Conservation (phyloP, 108 stramenopile species). For the Skeletonema marinoi region DNA sequence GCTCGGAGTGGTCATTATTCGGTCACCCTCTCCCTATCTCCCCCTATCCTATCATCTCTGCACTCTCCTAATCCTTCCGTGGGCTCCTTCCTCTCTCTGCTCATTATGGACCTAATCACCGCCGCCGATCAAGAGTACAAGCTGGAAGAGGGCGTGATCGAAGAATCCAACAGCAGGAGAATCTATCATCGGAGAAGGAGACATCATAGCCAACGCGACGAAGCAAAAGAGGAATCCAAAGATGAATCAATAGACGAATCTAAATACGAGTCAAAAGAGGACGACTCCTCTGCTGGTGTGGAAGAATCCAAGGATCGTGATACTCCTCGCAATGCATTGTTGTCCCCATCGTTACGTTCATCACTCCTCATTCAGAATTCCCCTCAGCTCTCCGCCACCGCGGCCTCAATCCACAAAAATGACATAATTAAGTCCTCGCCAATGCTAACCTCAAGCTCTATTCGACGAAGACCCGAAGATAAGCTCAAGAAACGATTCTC, state of each 20-base stretch:
- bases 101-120: neutral
- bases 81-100: too few relatives aligned
- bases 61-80: too few relatives aligned
- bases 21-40: too few relatives aligned
- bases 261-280: neutral
- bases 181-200: neutral
- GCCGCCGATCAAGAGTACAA: neutral
- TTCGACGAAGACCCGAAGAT: conserved; percentile 32
- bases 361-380: neutral
- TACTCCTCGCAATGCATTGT: neutral
- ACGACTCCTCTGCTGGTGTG: neutral
- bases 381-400: neutral
- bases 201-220: neutral
- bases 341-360: neutral
- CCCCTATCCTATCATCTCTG: too few relatives aligned
- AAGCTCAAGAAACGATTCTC: conserved; percentile 41
- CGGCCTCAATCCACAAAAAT: neutral
- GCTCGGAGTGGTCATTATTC: too few relatives aligned
- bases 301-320: conserved; percentile 1
- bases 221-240: neutral
- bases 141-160: neutral
- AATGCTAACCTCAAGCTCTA: conserved; percentile 19
- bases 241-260: neutral
- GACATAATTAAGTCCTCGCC: neutral
- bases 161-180: neutral